A percentile compares a stretch with the other conserved stretches of the same genome.
Conservation (phyloP, 179 eudicot species). For the Carnegiea gigantea region DNA sequence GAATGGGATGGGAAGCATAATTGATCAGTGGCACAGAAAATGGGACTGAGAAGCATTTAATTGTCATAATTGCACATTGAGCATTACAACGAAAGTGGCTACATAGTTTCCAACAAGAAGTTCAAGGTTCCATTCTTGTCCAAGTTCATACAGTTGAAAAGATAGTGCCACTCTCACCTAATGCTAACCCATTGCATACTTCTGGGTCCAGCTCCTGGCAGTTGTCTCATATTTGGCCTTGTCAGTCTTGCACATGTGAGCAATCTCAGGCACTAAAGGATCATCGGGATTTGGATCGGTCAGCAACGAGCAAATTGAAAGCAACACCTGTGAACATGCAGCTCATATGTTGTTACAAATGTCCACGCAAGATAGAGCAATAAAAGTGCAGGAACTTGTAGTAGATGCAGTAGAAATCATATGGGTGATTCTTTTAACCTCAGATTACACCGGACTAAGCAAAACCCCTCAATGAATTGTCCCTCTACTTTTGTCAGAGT, state of each 20-base stretch:
- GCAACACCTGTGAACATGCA: constrained; percentile 27
- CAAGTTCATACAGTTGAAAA: constrained; percentile 15
- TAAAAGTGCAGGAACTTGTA: not conserved
- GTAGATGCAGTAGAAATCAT: too few species aligned
- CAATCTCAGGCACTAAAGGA: constrained; percentile 36
- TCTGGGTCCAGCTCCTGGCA: constrained; percentile 36
- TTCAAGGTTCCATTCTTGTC: constrained; percentile 10
- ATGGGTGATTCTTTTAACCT: not conserved
- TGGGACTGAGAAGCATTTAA: constrained; percentile 11
- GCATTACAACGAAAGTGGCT: constrained; percentile 13
- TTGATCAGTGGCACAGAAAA: constrained; percentile 19
- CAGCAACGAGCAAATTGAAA: constrained; percentile 34
- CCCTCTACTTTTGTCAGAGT: too few species aligned
- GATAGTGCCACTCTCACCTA: not conserved
- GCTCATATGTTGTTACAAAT: not conserved
- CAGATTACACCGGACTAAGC: not conserved
- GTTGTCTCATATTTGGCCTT: constrained; percentile 32
- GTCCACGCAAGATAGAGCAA: not conserved
- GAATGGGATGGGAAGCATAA: not conserved
- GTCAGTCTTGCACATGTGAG: constrained; percentile 38
- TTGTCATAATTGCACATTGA: constrained; percentile 7
- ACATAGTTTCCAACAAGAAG: constrained; percentile 17
- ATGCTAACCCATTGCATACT: constrained; percentile 32
- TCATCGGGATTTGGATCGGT: constrained; percentile 35
- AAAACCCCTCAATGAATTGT: too few species aligned